Percentiles rank a stretch among this genome's conserved stretches.
phyloP scores from a whole-genome alignment of 2,329 filamentous ascomycete genomes.

The Tolypocladium paradoxum region DNA sequence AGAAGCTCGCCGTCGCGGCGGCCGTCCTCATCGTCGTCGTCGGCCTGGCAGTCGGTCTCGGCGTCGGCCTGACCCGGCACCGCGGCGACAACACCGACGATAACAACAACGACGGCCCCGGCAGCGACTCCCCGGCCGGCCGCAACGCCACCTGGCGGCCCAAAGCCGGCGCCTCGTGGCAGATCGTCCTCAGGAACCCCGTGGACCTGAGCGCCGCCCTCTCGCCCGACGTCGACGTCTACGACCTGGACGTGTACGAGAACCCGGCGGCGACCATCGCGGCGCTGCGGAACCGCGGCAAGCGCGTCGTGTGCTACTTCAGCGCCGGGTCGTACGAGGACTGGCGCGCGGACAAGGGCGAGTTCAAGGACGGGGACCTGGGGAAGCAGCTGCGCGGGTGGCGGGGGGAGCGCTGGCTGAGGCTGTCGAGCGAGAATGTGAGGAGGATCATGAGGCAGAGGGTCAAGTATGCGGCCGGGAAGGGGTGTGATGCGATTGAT shows the following conservation, averaged over 20 bases:
- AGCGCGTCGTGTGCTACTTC: slow-evolving; percentile 66
- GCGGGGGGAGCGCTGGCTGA: slow-evolving; percentile 57
- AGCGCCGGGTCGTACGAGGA: slow-evolving; percentile 59
- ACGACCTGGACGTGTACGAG: slow-evolving; percentile 44
- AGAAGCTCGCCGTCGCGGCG: slow-evolving; percentile 17
- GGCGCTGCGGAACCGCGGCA: slow-evolving; percentile 43
- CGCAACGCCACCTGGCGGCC: slow-evolving; percentile 37
- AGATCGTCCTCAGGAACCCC: slow-evolving; percentile 43
- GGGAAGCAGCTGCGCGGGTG: slow-evolving; percentile 53
- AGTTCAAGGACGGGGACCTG: slow-evolving; percentile 44
- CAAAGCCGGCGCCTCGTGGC: slow-evolving; percentile 41
- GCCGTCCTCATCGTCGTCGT: slow-evolving; percentile 19
- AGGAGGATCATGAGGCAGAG: slow-evolving; percentile 53
- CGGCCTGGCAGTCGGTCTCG: slow-evolving; percentile 42
- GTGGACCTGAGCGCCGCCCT: slow-evolving; percentile 25
- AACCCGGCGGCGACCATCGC: slow-evolving; percentile 32
- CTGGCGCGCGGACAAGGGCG: slow-evolving; percentile 44
- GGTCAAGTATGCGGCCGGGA: slow-evolving; percentile 46
- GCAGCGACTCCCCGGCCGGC: slow-evolving; percentile 9
- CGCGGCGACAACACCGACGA: not conserved
- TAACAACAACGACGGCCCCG: slow-evolving; percentile 9
- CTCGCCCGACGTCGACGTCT: slow-evolving; percentile 39
- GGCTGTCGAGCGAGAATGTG: slow-evolving; percentile 45
- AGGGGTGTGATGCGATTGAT: slow-evolving; percentile 59
- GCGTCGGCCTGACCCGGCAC: slow-evolving; percentile 37